phyloP scores from a whole-genome alignment of 106 monocot species.

The Dendrobium chrysotoxum region DNA sequence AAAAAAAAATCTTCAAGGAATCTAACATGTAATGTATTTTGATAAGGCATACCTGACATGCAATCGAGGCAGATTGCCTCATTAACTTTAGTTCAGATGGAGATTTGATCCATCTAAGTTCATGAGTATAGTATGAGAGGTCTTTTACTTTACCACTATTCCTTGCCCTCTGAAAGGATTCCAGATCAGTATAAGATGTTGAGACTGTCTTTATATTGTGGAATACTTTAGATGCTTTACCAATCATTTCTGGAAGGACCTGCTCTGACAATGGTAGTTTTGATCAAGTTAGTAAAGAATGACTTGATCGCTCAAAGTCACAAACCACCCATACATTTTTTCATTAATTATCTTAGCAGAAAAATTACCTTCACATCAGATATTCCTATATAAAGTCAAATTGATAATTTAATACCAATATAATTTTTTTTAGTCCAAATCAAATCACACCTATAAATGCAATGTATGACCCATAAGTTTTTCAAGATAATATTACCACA shows the following conservation, averaged over 20 bases:
- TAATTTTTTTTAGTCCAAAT: no score
- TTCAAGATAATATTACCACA: no score
- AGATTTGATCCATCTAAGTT: conserved; percentile 82
- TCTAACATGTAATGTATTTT: background rate
- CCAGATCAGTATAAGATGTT: conserved; percentile 54
- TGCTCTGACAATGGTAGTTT: conserved; percentile 15
- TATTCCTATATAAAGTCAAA: no score
- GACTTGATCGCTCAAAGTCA: no score
- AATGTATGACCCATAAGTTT: no score
- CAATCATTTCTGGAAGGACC: conserved; percentile 81
- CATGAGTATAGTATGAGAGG: conserved; percentile 57
- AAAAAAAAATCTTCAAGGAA: background rate
- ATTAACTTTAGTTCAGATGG: conserved; percentile 77
- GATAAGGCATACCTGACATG: conserved; percentile 59
- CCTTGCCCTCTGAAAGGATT: conserved; percentile 57
- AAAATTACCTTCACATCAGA: no score
- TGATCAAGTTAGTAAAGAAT: background rate
- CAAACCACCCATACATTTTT: no score
- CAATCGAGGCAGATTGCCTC: conserved; percentile 85
- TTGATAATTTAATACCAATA: no score
- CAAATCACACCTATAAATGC: no score
- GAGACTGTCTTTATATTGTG: conserved; percentile 68
- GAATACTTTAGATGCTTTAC: conserved; percentile 43
- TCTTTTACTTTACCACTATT: conserved; percentile 51
- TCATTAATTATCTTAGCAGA: no score